Evolutionary conservation across 768 basidiomycete genomes (phyloP).

Genomic region (Terana coerulea): DNA sequence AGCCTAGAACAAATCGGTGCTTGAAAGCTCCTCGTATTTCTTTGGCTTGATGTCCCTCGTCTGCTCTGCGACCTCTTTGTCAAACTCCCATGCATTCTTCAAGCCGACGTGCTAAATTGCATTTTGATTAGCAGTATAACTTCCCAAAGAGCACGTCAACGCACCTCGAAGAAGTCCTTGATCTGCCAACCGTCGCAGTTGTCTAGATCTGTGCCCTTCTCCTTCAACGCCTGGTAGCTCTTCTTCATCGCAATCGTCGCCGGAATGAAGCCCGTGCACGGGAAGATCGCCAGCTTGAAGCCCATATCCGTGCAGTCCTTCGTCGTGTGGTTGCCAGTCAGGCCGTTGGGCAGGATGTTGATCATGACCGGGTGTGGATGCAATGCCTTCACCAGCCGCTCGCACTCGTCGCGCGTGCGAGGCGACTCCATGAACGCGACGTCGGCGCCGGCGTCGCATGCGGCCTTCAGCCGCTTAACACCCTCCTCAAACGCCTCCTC

Average conservation of each 20-base stretch:
- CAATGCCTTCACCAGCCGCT: slow-evolving; percentile 22
- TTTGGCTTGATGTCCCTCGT: slow-evolving; percentile 18
- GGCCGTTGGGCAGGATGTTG: slow-evolving; percentile 25
- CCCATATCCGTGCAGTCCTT: slow-evolving; percentile 24
- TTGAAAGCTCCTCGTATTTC: slow-evolving; percentile 21
- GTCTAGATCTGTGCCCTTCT: slow-evolving; percentile 22
- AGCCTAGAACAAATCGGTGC: slow-evolving; percentile 16
- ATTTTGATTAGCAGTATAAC: not conserved
- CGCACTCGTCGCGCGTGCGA: slow-evolving; percentile 23
- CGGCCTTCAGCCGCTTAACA: slow-evolving; percentile 22
- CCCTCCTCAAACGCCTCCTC: slow-evolving; percentile 26
- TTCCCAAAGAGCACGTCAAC: not conserved
- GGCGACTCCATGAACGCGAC: slow-evolving; percentile 27
- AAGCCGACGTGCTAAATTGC: slow-evolving; percentile 18
- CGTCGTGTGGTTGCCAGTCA: slow-evolving; percentile 22
- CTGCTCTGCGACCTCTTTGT: slow-evolving; percentile 16
- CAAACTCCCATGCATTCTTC: slow-evolving; percentile 20
- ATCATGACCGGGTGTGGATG: slow-evolving; percentile 25
- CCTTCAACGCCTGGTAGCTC: slow-evolving; percentile 20
- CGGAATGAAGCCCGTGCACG: slow-evolving; percentile 26
- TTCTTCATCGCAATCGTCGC: slow-evolving; percentile 25
- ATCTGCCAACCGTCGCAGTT: slow-evolving; percentile 22
- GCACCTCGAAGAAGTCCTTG: slow-evolving; percentile 26
- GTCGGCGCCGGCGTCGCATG: slow-evolving; percentile 22
- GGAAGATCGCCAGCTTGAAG: slow-evolving; percentile 24